Percentiles rank a stretch among this genome's conserved stretches.
phyloP scores from a whole-genome alignment of 73 alveolate species.

The Paramecium octaurelia region DNA sequence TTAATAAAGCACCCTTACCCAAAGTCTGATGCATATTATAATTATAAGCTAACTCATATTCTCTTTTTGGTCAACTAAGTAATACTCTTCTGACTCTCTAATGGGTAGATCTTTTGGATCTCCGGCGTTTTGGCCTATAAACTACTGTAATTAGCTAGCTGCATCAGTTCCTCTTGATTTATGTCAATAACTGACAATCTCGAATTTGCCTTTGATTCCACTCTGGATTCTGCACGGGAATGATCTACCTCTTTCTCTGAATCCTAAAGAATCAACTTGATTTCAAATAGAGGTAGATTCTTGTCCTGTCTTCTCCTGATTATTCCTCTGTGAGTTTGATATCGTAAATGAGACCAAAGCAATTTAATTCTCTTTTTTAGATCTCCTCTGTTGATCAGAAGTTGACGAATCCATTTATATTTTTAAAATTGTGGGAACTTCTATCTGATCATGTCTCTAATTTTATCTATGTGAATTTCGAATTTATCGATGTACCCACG shows the following conservation, averaged over 20 bases:
- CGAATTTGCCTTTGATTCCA: neutral
- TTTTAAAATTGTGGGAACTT: neutral
- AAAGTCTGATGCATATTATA: neutral
- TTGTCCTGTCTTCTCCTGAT: neutral
- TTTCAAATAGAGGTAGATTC: neutral
- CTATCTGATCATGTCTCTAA: neutral
- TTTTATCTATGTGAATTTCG: neutral
- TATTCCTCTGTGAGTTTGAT: neutral
- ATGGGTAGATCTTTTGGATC: neutral
- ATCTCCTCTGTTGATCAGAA: neutral
- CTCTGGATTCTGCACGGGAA: neutral
- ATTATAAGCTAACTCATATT: neutral
- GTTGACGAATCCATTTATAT: neutral
- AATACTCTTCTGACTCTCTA: neutral
- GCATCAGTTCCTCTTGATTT: neutral
- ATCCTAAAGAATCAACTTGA: neutral
- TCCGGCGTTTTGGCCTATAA: neutral
- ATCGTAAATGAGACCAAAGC: neutral
- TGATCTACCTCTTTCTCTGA: neutral
- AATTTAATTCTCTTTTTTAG: neutral
- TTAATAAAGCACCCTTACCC: neutral
- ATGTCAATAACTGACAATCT: neutral
- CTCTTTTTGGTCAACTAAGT: neutral
- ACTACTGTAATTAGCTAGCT: neutral
- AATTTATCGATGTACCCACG: neutral